These are phyloP conservation scores for Abelmoschus esculentus DNA, from an alignment of 345 rosid species.

Conservation along the genomic window DNA sequence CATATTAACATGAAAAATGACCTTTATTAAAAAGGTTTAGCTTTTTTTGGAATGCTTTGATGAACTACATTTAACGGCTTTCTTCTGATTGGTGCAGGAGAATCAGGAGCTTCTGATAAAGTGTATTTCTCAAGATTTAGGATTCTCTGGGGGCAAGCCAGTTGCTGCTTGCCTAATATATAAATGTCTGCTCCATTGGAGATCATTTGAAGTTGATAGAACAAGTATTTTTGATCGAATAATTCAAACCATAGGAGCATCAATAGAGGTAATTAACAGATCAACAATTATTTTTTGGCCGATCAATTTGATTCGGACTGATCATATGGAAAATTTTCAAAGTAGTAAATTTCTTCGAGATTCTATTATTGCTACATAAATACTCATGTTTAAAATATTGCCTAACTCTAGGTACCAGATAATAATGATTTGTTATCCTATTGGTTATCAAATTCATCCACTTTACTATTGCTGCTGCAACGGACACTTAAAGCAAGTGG, in stretches of 20 bases:
- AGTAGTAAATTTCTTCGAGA: not conserved
- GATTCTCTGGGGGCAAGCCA: slow-evolving; percentile 81
- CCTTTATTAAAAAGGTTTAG: not conserved
- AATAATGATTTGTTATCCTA: slow-evolving; percentile 71
- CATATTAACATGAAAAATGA: not conserved
- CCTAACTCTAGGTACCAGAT: slow-evolving; percentile 51
- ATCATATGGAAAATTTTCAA: not conserved
- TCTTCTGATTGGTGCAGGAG: slow-evolving; percentile 47
- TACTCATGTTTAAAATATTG: slow-evolving; percentile 18
- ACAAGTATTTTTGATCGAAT: slow-evolving; percentile 79
- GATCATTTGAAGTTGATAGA: slow-evolving; percentile 91
- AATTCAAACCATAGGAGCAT: slow-evolving; percentile 71
- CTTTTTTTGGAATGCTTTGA: not conserved
- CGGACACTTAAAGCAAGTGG: slow-evolving; percentile 86
- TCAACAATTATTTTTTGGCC: not conserved
- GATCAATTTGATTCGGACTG: not conserved
- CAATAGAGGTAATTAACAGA: slow-evolving; percentile 55
- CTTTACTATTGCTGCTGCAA: slow-evolving; percentile 71
- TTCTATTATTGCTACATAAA: not conserved
- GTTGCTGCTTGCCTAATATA: slow-evolving; percentile 90
- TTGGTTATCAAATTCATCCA: slow-evolving; percentile 91
- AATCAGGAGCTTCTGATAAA: slow-evolving; percentile 78
- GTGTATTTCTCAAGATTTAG: slow-evolving; percentile 77
- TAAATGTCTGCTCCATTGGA: slow-evolving; percentile 88
- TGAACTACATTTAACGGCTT: not conserved